Evolutionary conservation across 768 basidiomycete genomes (phyloP), one percentile per base, ranked within the genome.

Genomic region (Rhodosporidiobolus sp.): DNA sequence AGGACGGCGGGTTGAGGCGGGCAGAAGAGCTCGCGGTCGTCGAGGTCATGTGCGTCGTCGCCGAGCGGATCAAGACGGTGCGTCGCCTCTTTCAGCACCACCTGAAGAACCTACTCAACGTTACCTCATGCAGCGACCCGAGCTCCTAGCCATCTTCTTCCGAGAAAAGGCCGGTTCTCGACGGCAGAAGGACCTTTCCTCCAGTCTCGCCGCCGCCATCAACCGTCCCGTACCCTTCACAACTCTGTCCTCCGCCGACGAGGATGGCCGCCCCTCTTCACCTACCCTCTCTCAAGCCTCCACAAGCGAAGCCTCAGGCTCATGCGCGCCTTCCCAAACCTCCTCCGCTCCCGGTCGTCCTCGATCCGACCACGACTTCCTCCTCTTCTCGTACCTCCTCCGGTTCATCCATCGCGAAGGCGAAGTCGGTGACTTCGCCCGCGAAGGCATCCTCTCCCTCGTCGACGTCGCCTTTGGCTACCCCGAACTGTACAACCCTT

Each of bases 121-220:
- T 49, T 26, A 26, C 4, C 19, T 0, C 12, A 11, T 58, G 9
- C 63, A 76, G 74, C 88, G 89, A 79, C 88, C 91, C 50, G 91
- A 94, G 77, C 84, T 98, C 3, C 87, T 98, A 50, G 90, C 96
- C 86, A 95, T 98, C 74, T 97, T 97, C 84, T 95, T 98, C 80
- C 92, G 94, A 78, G 93, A 95, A 80, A 94, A 91, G 78, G 88
- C 91, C 76, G 91, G 91, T 88, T 89, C 88, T 11, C 73, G 69
- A 16, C 74, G 73, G 16, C 76, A 74, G 22, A 73, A 69, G 7
- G 70, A 76, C 38, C 67, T 65, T 3, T 63, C 67, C 28, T 55
- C 65, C 57, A 55, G 63, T 54, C 66, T 61, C 69, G 72, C 48
- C 35, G 46, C 60, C 30, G 62, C 68, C 60, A 76, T 76, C 62